Conservation (phyloP, 1,284 basidiomycete genomes). For the Apiotrichum mycotoxinovorans region DNA sequence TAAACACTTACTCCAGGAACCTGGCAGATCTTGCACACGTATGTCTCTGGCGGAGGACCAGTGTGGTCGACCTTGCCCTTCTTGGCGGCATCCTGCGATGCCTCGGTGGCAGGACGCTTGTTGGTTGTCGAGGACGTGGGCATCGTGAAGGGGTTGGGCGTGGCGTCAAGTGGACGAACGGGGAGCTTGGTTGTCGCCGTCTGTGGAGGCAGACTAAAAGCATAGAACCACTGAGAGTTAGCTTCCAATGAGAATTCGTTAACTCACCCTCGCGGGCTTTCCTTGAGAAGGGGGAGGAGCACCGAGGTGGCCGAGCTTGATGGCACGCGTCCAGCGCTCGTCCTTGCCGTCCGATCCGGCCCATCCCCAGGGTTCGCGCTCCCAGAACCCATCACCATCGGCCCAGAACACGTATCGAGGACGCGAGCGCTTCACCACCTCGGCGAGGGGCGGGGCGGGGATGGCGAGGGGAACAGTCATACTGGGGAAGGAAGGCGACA, state of each 20-base stretch:
- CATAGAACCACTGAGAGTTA: slow-evolving; percentile 66
- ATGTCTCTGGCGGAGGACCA: slow-evolving; percentile 65
- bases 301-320: slow-evolving; percentile 82
- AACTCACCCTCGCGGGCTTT: slow-evolving; percentile 75
- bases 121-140: slow-evolving; percentile 13
- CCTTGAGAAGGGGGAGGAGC: slow-evolving; percentile 54
- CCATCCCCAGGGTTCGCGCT: slow-evolving; percentile 85
- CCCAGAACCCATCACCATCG: slow-evolving; percentile 70
- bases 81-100: slow-evolving; percentile 52
- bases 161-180: slow-evolving; percentile 34
- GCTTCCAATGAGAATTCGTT: neutral
- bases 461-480: slow-evolving; percentile 52
- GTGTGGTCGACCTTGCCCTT: slow-evolving; percentile 29
- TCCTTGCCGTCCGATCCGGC: slow-evolving; percentile 55
- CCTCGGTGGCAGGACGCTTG: slow-evolving; percentile 61
- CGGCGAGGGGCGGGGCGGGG: slow-evolving; percentile 62
- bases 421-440: slow-evolving; percentile 56
- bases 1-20: slow-evolving; percentile 51
- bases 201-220: slow-evolving; percentile 61
- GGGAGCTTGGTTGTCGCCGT: slow-evolving; percentile 38
- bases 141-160: slow-evolving; percentile 40
- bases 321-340: slow-evolving; percentile 66
- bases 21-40: slow-evolving; percentile 79
- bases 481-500: slow-evolving; percentile 57
- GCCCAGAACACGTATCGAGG: slow-evolving; percentile 54